Evolutionary conservation across 2,329 filamentous ascomycete genomes (phyloP).

Genomic region (Paraphaeosphaeria sporulosa): DNA sequence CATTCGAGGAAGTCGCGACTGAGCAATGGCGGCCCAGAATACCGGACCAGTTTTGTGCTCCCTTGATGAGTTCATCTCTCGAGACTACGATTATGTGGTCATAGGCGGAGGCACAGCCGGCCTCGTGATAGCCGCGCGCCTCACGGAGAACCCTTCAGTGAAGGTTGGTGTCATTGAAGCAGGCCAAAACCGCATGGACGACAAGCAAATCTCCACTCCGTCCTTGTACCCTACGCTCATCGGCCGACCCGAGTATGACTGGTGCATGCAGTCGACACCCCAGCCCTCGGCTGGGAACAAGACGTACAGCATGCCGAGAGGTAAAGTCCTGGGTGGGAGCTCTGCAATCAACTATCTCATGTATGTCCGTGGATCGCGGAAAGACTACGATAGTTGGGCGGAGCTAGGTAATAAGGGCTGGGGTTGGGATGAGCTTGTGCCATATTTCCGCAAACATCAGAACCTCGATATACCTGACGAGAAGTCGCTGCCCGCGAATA

Average conservation of each 20-base stretch:
- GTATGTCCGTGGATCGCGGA: constrained; percentile 25
- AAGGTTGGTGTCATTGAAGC: constrained; percentile 46
- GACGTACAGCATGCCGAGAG: constrained; percentile 23
- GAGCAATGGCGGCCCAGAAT: background rate
- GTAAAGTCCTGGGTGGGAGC: constrained; percentile 37
- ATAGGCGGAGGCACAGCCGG: constrained; percentile 33
- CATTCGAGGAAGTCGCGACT: background rate
- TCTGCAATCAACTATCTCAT: constrained; percentile 35
- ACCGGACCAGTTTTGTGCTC: constrained; percentile 14
- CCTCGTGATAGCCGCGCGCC: constrained; percentile 33
- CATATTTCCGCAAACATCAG: constrained; percentile 49
- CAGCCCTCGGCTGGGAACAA: constrained; percentile 34
- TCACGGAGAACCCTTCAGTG: constrained; percentile 32
- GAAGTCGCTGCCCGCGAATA: constrained; percentile 30
- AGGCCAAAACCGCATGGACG: constrained; percentile 31
- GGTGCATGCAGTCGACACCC: constrained; percentile 35
- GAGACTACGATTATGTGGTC: constrained; percentile 10
- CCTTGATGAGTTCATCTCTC: constrained; percentile 8
- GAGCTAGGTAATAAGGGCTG: constrained; percentile 64
- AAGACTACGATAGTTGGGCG: constrained; percentile 60
- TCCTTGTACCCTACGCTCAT: constrained; percentile 40
- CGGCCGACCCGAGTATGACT: constrained; percentile 43
- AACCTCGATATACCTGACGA: constrained; percentile 43
- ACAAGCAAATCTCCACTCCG: constrained; percentile 41
- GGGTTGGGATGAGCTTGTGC: constrained; percentile 60